Conservation (phyloP, 164 flowering plant species). For the Umbellularia californica region DNA sequence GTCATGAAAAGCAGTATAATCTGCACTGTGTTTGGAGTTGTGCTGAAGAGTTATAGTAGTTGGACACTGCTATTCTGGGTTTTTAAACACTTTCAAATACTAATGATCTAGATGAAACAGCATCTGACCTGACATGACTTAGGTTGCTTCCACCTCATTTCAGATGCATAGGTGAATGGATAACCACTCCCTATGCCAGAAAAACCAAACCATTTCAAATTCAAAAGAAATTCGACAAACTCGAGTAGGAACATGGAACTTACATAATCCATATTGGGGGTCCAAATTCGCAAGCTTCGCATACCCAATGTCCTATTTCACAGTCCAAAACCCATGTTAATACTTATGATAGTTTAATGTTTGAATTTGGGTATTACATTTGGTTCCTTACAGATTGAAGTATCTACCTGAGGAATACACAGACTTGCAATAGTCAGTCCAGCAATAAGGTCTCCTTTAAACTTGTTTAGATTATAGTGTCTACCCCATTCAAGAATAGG, state of each 20-base stretch:
- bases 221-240: neutral
- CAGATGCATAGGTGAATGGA: neutral
- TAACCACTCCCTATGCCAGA: neutral
- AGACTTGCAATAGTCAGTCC: constrained; percentile 89
- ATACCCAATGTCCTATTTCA: constrained; percentile 66
- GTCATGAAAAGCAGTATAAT: neutral
- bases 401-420: constrained; percentile 76
- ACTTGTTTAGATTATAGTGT: constrained; percentile 41
- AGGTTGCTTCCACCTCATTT: no score
- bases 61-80: no score
- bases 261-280: constrained; percentile 69
- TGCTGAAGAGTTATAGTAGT: no score
- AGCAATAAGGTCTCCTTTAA: constrained; percentile 67
- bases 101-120: no score
- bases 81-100: no score
- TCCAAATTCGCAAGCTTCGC: constrained; percentile 62
- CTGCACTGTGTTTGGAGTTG: neutral
- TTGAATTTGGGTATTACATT: neutral
- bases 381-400: neutral
- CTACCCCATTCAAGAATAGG: constrained; percentile 72
- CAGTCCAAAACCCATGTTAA: neutral
- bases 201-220: neutral
- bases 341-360: neutral
- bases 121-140: no score
- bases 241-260: constrained; percentile 20